Conservation (phyloP, 192 early-diverging fungal species). For the Coemansia sp. region DNA sequence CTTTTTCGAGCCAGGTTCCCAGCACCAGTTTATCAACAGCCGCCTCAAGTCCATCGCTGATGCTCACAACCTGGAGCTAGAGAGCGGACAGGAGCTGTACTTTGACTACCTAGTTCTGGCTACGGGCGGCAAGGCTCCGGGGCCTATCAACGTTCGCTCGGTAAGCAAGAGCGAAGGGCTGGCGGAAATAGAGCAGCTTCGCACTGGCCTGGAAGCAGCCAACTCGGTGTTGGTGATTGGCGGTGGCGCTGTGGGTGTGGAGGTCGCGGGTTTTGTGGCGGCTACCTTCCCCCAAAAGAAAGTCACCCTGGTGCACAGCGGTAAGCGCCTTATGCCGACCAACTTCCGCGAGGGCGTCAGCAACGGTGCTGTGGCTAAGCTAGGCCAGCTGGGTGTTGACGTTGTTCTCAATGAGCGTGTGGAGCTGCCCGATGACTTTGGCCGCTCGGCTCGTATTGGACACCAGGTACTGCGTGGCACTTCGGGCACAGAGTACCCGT, state of each 20-base stretch:
- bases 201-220: constrained; percentile 41
- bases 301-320: constrained; percentile 55
- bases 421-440: constrained; percentile 31
- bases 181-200: constrained; percentile 31
- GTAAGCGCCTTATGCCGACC: constrained; percentile 46
- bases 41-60: constrained; percentile 18
- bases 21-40: constrained; percentile 53
- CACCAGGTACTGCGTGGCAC: constrained; percentile 40
- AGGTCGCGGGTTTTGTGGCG: constrained; percentile 59
- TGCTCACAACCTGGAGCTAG: constrained; percentile 42
- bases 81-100: constrained; percentile 32
- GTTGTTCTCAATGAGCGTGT: constrained; percentile 57
- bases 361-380: constrained; percentile 38
- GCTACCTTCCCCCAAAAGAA: constrained; percentile 41
- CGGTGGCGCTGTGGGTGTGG: constrained; percentile 62
- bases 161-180: constrained; percentile 41
- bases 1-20: constrained; percentile 37
- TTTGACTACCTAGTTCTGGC: constrained; percentile 60
- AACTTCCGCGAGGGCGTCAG: constrained; percentile 51
- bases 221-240: constrained; percentile 57
- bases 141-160: constrained; percentile 37
- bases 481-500: constrained; percentile 49
- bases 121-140: constrained; percentile 54
- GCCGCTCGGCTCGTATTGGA: constrained; percentile 17
- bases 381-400: constrained; percentile 49